These are phyloP conservation scores for Ogataea minuta DNA, from an alignment of 805 yeast genomes.

Conservation along the genomic window DNA sequence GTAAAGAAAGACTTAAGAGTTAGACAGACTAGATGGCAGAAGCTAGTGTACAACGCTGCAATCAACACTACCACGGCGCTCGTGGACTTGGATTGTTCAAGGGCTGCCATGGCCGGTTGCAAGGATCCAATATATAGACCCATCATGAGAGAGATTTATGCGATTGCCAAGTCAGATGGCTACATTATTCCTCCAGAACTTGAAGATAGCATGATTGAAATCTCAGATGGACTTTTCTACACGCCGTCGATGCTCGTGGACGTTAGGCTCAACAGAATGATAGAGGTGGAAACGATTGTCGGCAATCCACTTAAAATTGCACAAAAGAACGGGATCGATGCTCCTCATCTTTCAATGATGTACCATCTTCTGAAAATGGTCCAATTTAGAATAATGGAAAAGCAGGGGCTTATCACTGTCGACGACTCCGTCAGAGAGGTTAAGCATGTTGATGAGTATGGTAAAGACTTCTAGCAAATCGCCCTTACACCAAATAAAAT, in stretches of 20 bases:
- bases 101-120: constrained; percentile 28
- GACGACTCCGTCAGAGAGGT: constrained; percentile 20
- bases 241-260: constrained; percentile 49
- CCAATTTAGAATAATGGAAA: constrained; percentile 61
- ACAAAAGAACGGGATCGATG: constrained; percentile 36
- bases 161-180: constrained; percentile 48
- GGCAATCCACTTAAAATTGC: constrained; percentile 41
- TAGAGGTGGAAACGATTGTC: constrained; percentile 42
- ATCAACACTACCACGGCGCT: constrained; percentile 42
- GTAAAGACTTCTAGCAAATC: constrained; percentile 19
- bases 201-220: constrained; percentile 34
- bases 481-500: constrained; percentile 1
- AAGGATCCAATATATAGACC: constrained; percentile 32
- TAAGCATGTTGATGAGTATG: constrained; percentile 17
- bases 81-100: constrained; percentile 36
- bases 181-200: constrained; percentile 34
- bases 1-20: constrained; percentile 32
- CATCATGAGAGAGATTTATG: constrained; percentile 42
- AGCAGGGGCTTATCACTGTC: constrained; percentile 40
- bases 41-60: constrained; percentile 44
- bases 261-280: constrained; percentile 35
- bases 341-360: constrained; percentile 57
- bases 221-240: constrained; percentile 39
- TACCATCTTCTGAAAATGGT: constrained; percentile 56
- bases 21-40: constrained; percentile 40